These are phyloP conservation scores for Xylaria sp. DNA, from an alignment of 2,329 filamentous ascomycete genomes.

Conservation along the genomic window DNA sequence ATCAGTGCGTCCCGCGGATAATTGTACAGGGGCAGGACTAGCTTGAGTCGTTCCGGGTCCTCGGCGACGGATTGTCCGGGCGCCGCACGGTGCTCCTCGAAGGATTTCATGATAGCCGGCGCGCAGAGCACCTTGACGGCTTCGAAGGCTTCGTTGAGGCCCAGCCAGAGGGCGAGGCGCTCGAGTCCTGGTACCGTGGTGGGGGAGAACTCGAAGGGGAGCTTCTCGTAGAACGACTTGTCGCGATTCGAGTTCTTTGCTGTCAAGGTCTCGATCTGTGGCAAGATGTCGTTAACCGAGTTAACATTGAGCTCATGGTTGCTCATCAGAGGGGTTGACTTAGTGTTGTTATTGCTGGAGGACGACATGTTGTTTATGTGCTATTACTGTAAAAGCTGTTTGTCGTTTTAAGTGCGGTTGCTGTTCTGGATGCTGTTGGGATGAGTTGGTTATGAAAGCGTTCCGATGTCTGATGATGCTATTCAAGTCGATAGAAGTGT, in stretches of 20 bases:
- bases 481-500: background rate
- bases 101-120: constrained; percentile 8
- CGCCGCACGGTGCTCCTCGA: background rate
- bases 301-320: no score
- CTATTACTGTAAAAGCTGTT: background rate
- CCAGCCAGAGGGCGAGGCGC: constrained; percentile 7
- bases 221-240: background rate
- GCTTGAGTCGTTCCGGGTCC: constrained; percentile 4
- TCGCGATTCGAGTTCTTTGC: no score
- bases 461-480: background rate
- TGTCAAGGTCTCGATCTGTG: no score
- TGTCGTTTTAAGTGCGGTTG: constrained; percentile 7
- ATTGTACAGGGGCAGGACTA: constrained; percentile 13
- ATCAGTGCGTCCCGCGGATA: background rate
- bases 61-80: background rate
- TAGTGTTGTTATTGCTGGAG: no score
- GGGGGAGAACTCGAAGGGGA: background rate
- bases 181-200: background rate
- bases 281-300: no score
- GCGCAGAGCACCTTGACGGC: background rate
- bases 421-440: constrained; percentile 15
- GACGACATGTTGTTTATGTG: no score
- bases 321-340: no score
- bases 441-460: constrained; percentile 5
- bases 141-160: background rate